phyloP scores from a whole-genome alignment of 768 basidiomycete genomes.

The Udeniomyces megalosporus region DNA sequence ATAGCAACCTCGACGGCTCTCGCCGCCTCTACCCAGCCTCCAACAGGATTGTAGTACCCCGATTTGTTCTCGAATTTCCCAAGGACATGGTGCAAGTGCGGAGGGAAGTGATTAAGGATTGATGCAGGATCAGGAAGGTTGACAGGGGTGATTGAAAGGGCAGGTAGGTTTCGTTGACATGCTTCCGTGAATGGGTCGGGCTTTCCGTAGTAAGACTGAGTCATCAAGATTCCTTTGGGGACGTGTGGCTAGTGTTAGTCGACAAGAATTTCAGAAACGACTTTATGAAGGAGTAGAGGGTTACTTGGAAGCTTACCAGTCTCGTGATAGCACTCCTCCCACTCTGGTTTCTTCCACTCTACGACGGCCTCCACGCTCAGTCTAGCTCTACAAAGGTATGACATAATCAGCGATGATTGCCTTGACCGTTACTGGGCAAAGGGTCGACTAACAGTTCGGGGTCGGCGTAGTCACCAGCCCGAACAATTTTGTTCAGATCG shows the following conservation, averaged over 20 bases:
- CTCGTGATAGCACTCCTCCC: constrained; percentile 20
- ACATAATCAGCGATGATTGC: constrained; percentile 54
- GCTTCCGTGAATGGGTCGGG: background rate
- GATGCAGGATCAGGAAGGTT: background rate
- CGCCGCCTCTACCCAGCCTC: constrained; percentile 71
- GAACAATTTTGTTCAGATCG: constrained; percentile 27
- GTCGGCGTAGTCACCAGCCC: constrained; percentile 28
- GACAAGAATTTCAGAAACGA: too few species aligned
- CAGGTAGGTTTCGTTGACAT: background rate
- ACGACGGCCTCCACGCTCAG: constrained; percentile 62
- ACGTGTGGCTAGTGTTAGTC: too few species aligned
- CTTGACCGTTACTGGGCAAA: background rate
- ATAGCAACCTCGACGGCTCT: constrained; percentile 47
- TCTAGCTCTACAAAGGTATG: too few species aligned
- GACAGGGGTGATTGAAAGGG: constrained; percentile 1
- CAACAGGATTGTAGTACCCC: constrained; percentile 58
- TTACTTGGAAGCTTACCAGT: background rate
- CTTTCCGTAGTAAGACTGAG: background rate
- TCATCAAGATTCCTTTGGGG: constrained; percentile 3
- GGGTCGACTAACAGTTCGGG: background rate
- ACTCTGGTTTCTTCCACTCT: constrained; percentile 49
- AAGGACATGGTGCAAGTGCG: background rate
- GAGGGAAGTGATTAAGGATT: constrained; percentile 8
- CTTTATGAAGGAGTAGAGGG: background rate
- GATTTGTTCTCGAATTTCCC: constrained; percentile 21